A percentile compares a stretch with the other conserved stretches of the same genome.
phyloP scores from a whole-genome alignment of 805 yeast species.

The Saccharomycopsis synnaedendra region DNA sequence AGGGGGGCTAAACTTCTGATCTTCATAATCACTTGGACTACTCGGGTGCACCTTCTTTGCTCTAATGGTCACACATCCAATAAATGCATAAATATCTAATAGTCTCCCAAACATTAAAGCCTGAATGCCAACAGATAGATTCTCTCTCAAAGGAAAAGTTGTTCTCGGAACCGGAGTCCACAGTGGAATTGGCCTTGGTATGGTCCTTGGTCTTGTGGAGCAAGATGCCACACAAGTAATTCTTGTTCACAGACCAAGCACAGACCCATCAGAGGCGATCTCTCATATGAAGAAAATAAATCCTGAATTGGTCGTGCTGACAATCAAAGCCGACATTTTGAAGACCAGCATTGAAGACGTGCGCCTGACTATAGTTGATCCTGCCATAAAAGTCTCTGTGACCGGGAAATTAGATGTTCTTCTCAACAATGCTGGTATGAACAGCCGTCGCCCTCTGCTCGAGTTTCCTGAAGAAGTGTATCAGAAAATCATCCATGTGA shows the following conservation, averaged over 20 bases:
- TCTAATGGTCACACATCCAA: no score
- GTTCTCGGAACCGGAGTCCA: slow-evolving; percentile 35
- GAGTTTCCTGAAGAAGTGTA: slow-evolving; percentile 28
- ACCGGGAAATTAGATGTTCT: slow-evolving; percentile 23
- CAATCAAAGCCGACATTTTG: slow-evolving; percentile 20
- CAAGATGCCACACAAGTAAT: slow-evolving; percentile 32
- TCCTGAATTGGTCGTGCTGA: slow-evolving; percentile 13
- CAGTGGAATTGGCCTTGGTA: slow-evolving; percentile 32
- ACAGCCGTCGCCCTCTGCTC: slow-evolving; percentile 5
- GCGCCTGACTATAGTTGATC: slow-evolving; percentile 16
- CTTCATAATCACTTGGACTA: no score
- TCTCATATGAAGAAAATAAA: slow-evolving; percentile 16
- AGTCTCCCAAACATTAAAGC: no score
- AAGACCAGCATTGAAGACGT: slow-evolving; percentile 18
- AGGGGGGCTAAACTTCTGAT: no score
- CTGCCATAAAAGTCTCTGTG: slow-evolving; percentile 20
- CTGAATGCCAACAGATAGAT: slow-evolving; percentile 11
- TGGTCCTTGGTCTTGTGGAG: slow-evolving; percentile 30
- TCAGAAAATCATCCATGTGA: slow-evolving; percentile 29
- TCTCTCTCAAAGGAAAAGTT: slow-evolving; percentile 31
- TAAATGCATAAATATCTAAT: no score
- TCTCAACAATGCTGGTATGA: slow-evolving; percentile 25
- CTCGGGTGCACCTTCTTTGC: no score
- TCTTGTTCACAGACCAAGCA: slow-evolving; percentile 23
- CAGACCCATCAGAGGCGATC: slow-evolving; percentile 18